phyloP scores from a whole-genome alignment of 2,329 filamentous ascomycete genomes.

The Pleoardoris graminearum region DNA sequence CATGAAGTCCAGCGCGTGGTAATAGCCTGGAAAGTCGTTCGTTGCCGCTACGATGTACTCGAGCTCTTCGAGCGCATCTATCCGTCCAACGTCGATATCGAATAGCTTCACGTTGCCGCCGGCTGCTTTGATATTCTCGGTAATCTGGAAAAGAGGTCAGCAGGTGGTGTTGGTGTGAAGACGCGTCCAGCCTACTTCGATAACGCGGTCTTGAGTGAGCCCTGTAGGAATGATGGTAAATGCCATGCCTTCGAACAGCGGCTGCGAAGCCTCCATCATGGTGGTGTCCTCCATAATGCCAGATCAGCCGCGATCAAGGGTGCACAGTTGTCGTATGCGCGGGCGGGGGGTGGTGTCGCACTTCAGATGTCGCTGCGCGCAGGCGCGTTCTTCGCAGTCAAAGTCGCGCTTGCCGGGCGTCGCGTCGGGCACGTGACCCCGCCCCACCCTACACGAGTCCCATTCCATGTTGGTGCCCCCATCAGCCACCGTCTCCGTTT shows the following conservation, averaged over 20 bases:
- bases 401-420: neutral
- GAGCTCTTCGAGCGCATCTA: slow-evolving; percentile 51
- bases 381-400: neutral
- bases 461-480: neutral
- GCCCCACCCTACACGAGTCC: neutral
- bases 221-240: slow-evolving; percentile 51
- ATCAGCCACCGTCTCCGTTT: too few relatives aligned
- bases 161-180: neutral
- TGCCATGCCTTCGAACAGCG: slow-evolving; percentile 45
- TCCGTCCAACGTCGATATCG: slow-evolving; percentile 43
- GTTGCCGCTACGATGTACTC: slow-evolving; percentile 74
- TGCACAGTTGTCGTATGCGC: slow-evolving; percentile 4
- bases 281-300: slow-evolving; percentile 39
- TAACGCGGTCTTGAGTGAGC: slow-evolving; percentile 34
- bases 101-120: slow-evolving; percentile 54
- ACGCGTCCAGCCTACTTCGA: slow-evolving; percentile 35
- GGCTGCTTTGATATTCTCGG: slow-evolving; percentile 51
- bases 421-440: slow-evolving; percentile 1
- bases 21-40: slow-evolving; percentile 89
- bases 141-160: slow-evolving; percentile 47
- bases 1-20: slow-evolving; percentile 72
- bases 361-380: neutral
- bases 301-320: neutral
- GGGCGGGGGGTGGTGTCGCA: neutral
- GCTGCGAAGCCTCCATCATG: slow-evolving; percentile 34